phyloP scores from a whole-genome alignment of 179 eudicot genomes.

The Amaranthus tricolor region DNA sequence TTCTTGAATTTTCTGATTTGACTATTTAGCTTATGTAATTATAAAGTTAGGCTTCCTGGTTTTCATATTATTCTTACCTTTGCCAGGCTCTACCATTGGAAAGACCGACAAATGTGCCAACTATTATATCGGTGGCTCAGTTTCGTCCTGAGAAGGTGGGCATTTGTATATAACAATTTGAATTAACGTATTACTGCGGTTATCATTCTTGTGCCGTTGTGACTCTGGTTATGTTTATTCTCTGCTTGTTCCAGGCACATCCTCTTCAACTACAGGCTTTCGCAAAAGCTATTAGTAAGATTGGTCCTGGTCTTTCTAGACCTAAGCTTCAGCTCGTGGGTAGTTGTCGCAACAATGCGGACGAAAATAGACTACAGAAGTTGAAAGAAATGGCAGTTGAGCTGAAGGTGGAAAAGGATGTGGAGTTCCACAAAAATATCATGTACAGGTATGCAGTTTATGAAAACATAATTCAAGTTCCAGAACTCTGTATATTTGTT shows the following conservation, averaged over 20 bases:
- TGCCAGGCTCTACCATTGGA: slow-evolving; percentile 79
- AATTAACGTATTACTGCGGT: slow-evolving; percentile 26
- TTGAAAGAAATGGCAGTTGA: slow-evolving; percentile 68
- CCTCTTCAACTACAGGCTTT: slow-evolving; percentile 88
- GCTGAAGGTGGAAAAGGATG: slow-evolving; percentile 65
- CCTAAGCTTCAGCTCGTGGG: slow-evolving; percentile 93
- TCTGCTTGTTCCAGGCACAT: slow-evolving; percentile 62
- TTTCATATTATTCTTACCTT: slow-evolving; percentile 6
- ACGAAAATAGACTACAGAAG: slow-evolving; percentile 73
- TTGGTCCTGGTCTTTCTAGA: slow-evolving; percentile 50
- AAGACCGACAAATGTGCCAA: slow-evolving; percentile 43
- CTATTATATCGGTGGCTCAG: slow-evolving; percentile 89
- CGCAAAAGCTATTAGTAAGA: slow-evolving; percentile 49
- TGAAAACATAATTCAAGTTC: background rate
- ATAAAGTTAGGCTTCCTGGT: background rate
- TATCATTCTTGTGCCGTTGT: slow-evolving; percentile 18
- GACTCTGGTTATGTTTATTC: slow-evolving; percentile 16
- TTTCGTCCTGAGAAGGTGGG: slow-evolving; percentile 99
- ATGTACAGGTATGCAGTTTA: slow-evolving; percentile 55
- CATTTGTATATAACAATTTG: slow-evolving; percentile 31
- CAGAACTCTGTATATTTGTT: background rate
- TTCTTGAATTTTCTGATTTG: background rate
- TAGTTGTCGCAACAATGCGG: slow-evolving; percentile 87
- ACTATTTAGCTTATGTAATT: background rate
- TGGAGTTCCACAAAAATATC: slow-evolving; percentile 83